Percentiles rank a stretch among this genome's conserved stretches.
phyloP scores from a whole-genome alignment of 257 asterid genomes.

The Ocimum tenuiflorum region DNA sequence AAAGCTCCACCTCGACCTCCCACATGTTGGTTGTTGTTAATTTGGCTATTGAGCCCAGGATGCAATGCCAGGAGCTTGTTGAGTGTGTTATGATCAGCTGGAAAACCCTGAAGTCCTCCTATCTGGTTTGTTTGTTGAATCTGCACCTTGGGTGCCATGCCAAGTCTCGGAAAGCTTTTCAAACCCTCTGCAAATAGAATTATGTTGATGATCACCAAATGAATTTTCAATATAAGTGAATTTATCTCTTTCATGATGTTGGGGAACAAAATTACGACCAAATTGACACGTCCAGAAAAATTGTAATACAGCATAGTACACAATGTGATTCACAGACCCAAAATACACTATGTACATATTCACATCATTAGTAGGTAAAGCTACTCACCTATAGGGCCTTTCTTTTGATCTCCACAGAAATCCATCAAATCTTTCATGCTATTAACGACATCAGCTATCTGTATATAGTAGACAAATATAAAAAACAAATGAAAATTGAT shows the following conservation, averaged over 20 bases:
- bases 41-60: conserved; percentile 39
- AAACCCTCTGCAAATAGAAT: conserved; percentile 62
- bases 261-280: not conserved
- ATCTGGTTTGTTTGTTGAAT: conserved; percentile 48
- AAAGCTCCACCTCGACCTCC: conserved; percentile 42
- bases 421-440: conserved; percentile 95
- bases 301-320: not conserved
- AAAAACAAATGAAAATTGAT: not conserved
- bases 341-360: not conserved
- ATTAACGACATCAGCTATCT: conserved; percentile 92
- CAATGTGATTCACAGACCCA: not conserved
- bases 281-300: not conserved
- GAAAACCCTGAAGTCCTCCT: conserved; percentile 49
- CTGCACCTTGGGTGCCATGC: conserved; percentile 32
- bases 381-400: conserved; percentile 72
- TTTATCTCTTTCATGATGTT: not conserved
- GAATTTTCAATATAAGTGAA: not conserved
- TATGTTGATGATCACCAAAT: not conserved
- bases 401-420: conserved; percentile 62
- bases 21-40: conserved; percentile 34
- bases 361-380: not conserved
- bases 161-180: conserved; percentile 53
- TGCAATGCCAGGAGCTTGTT: conserved; percentile 51
- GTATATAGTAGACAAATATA: conserved; percentile 20
- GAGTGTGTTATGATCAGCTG: conserved; percentile 42